Evolutionary conservation across 2,329 filamentous ascomycete species (phyloP).

Genomic region (Colletotrichum sp.): DNA sequence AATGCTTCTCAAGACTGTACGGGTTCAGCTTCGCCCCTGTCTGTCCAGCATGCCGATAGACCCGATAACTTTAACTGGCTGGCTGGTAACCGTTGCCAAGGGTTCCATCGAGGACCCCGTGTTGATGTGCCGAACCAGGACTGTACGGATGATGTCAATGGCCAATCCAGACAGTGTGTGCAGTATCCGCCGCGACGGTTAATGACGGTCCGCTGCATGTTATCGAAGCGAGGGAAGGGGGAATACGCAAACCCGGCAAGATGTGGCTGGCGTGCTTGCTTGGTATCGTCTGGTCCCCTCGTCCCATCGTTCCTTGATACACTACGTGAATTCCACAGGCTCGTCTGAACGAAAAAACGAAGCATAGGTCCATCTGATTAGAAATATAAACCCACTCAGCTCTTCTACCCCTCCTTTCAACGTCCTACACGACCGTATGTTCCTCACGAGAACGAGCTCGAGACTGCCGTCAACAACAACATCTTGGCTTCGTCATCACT

Average conservation of each 20-base stretch:
- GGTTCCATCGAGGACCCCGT: not conserved
- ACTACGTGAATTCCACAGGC: not conserved
- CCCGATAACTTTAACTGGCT: not conserved
- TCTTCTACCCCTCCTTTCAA: not conserved
- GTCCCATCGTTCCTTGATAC: not conserved
- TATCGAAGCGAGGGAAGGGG: not conserved
- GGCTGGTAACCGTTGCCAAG: not conserved
- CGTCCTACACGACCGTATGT: not conserved
- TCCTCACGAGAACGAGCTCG: not conserved
- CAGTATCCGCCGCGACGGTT: not conserved
- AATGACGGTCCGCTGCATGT: not conserved
- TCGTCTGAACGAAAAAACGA: not conserved
- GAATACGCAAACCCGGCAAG: not conserved
- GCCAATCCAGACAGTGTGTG: not conserved
- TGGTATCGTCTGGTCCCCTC: not conserved
- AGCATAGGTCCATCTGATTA: not conserved
- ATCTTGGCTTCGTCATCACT: constrained; percentile 1
- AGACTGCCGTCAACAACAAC: not conserved
- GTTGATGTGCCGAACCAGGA: not conserved
- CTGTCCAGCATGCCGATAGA: not conserved
- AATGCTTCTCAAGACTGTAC: not conserved
- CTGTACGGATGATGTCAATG: constrained; percentile 3
- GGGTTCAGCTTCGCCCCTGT: not conserved
- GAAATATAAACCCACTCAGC: not conserved
- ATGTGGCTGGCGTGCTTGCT: not conserved